Conservation (phyloP, 805 yeast genomes). For the Priceomyces fermenticarens region DNA sequence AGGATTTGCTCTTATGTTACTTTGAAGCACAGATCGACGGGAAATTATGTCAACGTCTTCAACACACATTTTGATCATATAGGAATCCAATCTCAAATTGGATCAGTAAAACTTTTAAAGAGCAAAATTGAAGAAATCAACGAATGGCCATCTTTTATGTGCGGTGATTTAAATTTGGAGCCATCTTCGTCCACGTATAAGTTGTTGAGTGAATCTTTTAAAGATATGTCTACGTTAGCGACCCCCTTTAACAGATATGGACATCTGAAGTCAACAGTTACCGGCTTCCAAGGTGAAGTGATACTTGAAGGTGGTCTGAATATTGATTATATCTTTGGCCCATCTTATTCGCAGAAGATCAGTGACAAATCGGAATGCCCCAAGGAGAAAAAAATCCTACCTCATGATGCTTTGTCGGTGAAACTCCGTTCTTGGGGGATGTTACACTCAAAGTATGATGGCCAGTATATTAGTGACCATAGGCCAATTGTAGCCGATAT, state of each 20-base stretch:
- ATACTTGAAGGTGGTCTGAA: constrained; percentile 21
- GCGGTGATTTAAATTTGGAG: constrained; percentile 43
- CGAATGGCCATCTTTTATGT: constrained; percentile 33
- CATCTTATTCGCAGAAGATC: constrained; percentile 16
- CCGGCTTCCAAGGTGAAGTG: constrained; percentile 42
- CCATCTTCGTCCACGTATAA: constrained; percentile 38
- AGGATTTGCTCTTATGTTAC: constrained; percentile 40
- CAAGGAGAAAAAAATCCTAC: constrained; percentile 16
- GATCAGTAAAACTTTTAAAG: constrained; percentile 31
- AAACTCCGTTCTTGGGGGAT: constrained; percentile 28
- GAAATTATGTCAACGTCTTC: constrained; percentile 28
- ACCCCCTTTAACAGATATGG: constrained; percentile 37
- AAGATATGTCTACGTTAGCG: constrained; percentile 34
- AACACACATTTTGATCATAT: constrained; percentile 43
- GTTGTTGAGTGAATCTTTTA: constrained; percentile 33
- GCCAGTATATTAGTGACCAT: constrained; percentile 38
- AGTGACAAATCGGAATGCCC: constrained; percentile 6
- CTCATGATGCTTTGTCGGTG: constrained; percentile 19
- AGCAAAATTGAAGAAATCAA: constrained; percentile 29
- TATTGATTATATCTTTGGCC: constrained; percentile 48
- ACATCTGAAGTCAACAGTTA: constrained; percentile 36
- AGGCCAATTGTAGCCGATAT: constrained; percentile 34
- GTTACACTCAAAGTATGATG: constrained; percentile 31
- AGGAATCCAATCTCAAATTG: constrained; percentile 31
- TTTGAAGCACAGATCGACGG: constrained; percentile 24